These are phyloP conservation scores for Fusarium neocosmosporiellum DNA, from an alignment of 2,329 filamentous ascomycete species.

Conservation along the genomic window DNA sequence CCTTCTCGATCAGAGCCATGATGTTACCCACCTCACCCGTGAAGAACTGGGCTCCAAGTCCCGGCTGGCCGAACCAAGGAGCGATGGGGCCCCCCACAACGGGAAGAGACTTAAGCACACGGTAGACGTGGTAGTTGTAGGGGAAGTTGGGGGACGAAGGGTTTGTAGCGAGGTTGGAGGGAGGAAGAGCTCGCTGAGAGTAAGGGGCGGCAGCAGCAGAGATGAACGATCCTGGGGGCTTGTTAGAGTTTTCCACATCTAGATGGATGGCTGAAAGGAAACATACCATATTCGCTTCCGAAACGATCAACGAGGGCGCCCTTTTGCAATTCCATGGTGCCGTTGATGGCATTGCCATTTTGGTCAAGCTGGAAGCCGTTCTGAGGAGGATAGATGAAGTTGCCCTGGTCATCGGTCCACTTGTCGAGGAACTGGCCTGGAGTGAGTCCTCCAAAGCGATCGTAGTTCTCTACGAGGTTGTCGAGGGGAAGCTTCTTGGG, in stretches of 20 bases:
- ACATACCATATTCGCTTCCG: constrained; percentile 55
- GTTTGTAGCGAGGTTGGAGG: constrained; percentile 55
- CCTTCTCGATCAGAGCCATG: constrained; percentile 31
- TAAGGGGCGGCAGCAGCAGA: constrained; percentile 58
- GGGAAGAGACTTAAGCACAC: constrained; percentile 53
- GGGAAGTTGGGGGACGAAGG: constrained; percentile 49
- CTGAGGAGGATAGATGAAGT: constrained; percentile 52
- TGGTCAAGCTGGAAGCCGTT: constrained; percentile 56
- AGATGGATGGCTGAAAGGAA: neutral
- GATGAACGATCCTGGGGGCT: constrained; percentile 47
- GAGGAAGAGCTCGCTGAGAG: constrained; percentile 59
- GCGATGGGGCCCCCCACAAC: constrained; percentile 59
- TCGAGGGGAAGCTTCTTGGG: constrained; percentile 50
- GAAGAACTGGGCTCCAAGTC: constrained; percentile 52
- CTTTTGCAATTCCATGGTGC: constrained; percentile 52
- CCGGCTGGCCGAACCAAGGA: constrained; percentile 63
- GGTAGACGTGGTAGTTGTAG: constrained; percentile 62
- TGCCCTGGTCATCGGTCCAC: constrained; percentile 46
- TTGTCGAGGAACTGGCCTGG: constrained; percentile 53
- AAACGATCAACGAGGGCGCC: constrained; percentile 62
- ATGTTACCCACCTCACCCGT: constrained; percentile 44
- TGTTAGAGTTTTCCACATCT: constrained; percentile 1
- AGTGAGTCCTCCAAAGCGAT: constrained; percentile 53
- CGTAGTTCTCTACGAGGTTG: constrained; percentile 46
- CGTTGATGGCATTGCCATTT: constrained; percentile 51